A percentile compares a stretch with the other conserved stretches of the same genome.
phyloP scores from a whole-genome alignment of 2,329 filamentous ascomycete species.

The Arthrobotrys entomopaga region DNA sequence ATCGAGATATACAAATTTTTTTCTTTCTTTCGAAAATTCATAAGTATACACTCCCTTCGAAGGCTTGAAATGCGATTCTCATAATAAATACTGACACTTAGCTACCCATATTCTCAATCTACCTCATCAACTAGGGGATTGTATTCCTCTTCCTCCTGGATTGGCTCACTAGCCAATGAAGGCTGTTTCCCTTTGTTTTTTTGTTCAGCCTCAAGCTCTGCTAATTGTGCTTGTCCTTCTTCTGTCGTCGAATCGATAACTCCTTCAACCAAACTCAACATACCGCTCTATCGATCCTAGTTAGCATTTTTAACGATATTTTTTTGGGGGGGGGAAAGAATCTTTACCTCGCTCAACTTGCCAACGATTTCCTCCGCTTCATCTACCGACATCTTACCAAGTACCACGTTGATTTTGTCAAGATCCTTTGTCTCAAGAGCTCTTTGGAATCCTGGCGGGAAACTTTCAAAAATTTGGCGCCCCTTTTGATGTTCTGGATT shows the following conservation, averaged over 20 bases:
- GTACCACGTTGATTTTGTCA: constrained; percentile 86
- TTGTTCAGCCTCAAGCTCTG: constrained; percentile 76
- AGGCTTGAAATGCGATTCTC: too few species aligned
- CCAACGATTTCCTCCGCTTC: constrained; percentile 87
- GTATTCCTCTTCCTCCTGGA: constrained; percentile 37
- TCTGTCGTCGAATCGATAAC: constrained; percentile 96
- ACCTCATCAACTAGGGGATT: constrained; percentile 33
- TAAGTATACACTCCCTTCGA: too few species aligned
- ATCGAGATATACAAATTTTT: constrained; percentile 2
- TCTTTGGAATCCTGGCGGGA: constrained; percentile 80
- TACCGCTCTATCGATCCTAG: constrained; percentile 71
- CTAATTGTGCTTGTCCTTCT: constrained; percentile 79
- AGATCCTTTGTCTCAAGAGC: constrained; percentile 89
- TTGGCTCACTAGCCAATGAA: constrained; percentile 24
- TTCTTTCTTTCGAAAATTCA: too few species aligned
- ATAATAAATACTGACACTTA: too few species aligned
- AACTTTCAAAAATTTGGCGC: constrained; percentile 82
- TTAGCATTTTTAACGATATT: constrained; percentile 57
- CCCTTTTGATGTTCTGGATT: constrained; percentile 72
- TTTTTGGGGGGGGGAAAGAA: constrained; percentile 61
- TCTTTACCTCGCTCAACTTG: constrained; percentile 75
- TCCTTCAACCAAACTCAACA: constrained; percentile 89
- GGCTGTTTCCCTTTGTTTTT: constrained; percentile 69
- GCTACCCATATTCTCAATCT: constrained; percentile 1
- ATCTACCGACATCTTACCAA: constrained; percentile 87